Base-by-base conservation (phyloP, 106 monocot genomes). In the Dendrobium chrysotoxum region DNA sequence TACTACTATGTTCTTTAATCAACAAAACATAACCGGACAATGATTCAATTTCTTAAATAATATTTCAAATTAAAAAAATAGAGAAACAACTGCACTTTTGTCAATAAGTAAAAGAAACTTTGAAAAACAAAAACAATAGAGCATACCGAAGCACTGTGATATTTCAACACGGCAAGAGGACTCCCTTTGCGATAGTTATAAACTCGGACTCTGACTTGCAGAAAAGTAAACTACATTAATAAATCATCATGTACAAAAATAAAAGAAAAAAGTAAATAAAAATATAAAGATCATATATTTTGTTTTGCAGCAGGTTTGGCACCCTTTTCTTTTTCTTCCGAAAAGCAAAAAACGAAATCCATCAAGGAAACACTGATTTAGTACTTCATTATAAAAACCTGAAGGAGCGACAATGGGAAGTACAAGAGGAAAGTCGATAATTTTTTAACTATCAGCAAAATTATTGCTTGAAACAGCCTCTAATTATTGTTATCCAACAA, bases 101-200 rank as follows among this genome's bases (percentile, higher is more conserved):
- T 31, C 15, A 70, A 35, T 1, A n/a, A 16, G 8, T 30, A 30
- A 30, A 70, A 30, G 12, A 70, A 70, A 11, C 30, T 23, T 15
- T 70, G 15, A 57, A 26, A 25, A 12, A n/a, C 16, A 76, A 82
- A 76, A 71, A 78, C 1, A 21, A 41, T 65, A 28, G 40, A 65
- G 28, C 86, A 84, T 93, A 99, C 98, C 85, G 88, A 86, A 75
- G 89, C 89, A 86, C 79, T 95, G 72, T 99, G 99, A 88, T 95
- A 99, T 71, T 95, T 99, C 75, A 99, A 79, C 38, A 99, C 73
- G 5, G 99, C 95, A 74, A 99, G 91, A 80, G 95, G 74, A 81
- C 82, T 91, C 86, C 98, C 98, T 82, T 91, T 99, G 25, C 77
- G 85, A 66, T 99, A 99, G 83, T 91, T 91, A 85, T 91, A 99